These are phyloP conservation scores for Cordyceps pruinosa DNA, from an alignment of 2,329 filamentous ascomycete genomes.

Conservation along the genomic window DNA sequence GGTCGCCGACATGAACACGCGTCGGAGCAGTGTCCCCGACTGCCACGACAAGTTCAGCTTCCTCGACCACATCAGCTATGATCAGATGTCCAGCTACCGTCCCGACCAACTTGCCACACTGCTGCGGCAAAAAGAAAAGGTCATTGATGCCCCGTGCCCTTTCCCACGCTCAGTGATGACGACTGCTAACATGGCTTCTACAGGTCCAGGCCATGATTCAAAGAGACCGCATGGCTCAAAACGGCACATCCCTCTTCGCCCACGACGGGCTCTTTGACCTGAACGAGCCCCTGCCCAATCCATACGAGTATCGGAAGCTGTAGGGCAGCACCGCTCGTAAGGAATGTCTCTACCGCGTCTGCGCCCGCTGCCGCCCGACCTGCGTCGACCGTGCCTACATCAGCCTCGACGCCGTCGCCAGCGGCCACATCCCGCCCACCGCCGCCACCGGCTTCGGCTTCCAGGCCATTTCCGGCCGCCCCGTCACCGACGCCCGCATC, in stretches of 20 bases:
- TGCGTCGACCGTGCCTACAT: slow-evolving; percentile 39
- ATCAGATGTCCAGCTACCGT: slow-evolving; percentile 38
- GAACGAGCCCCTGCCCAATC: slow-evolving; percentile 12
- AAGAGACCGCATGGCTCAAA: slow-evolving; percentile 20
- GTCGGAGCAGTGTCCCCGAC: slow-evolving; percentile 33
- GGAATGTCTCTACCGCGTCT: slow-evolving; percentile 47
- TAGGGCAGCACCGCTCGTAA: slow-evolving; percentile 31
- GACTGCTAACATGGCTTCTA: slow-evolving; percentile 11
- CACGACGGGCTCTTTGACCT: slow-evolving; percentile 16
- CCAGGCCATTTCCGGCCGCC: slow-evolving; percentile 35
- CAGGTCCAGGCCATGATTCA: slow-evolving; percentile 30
- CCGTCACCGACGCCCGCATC: slow-evolving; percentile 33
- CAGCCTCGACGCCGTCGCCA: slow-evolving; percentile 42
- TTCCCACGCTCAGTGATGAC: background rate
- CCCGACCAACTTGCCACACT: slow-evolving; percentile 41
- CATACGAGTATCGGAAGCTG: slow-evolving; percentile 23
- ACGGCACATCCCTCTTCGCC: slow-evolving; percentile 18
- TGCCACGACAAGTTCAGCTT: slow-evolving; percentile 38
- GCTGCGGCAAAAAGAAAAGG: slow-evolving; percentile 44
- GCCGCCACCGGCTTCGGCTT: slow-evolving; percentile 48
- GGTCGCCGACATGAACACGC: slow-evolving; percentile 25
- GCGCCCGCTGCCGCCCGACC: slow-evolving; percentile 40
- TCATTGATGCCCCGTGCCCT: slow-evolving; percentile 23
- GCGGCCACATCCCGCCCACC: slow-evolving; percentile 43
- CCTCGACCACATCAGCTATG: slow-evolving; percentile 36